Base-by-base conservation (phyloP, 371 early-diverging fungal genomes). In the Haplosporangium sp. region DNA sequence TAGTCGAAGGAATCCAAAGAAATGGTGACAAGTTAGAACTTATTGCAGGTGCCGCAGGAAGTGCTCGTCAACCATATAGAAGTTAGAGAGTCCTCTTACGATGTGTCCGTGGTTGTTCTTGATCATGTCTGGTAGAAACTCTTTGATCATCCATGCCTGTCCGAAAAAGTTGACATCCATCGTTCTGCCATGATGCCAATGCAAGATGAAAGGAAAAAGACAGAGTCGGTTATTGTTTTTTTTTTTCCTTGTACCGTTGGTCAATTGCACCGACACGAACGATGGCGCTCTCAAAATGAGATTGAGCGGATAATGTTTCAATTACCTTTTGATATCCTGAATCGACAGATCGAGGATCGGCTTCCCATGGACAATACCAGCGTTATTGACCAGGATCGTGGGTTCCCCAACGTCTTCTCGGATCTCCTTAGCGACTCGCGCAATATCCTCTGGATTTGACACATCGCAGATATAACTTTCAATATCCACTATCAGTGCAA, bases 301-400 rank as follows among this genome's bases (percentile, higher is more conserved):
- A 29, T 29, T 29, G 29, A 29, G 4, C 29, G 29, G 29, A 29
- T 1, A 29, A 29, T 29, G 29, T 29, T 29, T 29, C 29, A 29
- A 29, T 51, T 59, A 84, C 87, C 74, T 53, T 52, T 80, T 72
- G 59, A 88, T 85, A 6, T 86, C 85, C 9, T 79, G 67, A 21
- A 62, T 63, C 6, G 83, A 80, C 54, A 82, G 59, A 21, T 89
- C 89, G 23, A 77, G 41, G 55, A 87, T 69, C 14, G 70, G 52
- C 57, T 83, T 83, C 12, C 86, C 86, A 46, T 58, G 68, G 38
- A 87, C 83, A 52, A 89, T 84, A 7, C 87, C 91, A 1, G 89
- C 91, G 72, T 89, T 89, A 77, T 91, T 91, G 57, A 91, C 64
- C 29, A 91, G 23, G 50, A 88, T 82, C 21, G 89, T 89, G 8